Evolutionary conservation across 495 filamentous ascomycete genomes (phyloP), one percentile per base, ranked within the genome.

Genomic region (Hyaloscypha bicolor): DNA sequence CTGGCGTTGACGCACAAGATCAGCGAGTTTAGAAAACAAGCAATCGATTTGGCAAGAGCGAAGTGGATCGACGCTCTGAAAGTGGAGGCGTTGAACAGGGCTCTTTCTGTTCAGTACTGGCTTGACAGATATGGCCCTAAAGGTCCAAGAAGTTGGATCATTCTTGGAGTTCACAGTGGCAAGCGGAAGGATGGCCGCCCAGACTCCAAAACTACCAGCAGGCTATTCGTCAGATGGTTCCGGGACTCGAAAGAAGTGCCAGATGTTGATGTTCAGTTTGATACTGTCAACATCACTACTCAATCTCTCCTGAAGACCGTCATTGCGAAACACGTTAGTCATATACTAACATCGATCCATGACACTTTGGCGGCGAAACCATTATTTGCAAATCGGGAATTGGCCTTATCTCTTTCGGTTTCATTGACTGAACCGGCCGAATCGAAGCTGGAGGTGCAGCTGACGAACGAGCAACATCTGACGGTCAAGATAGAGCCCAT

Each of bases 91-190:
- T 80, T 97, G 51, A 88, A 92, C 68, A 86, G 95, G 48, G 88
- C 88, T 19, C 79, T 98, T 64, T 85, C 93, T 16, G 82, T 99
- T 60, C 93, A 97, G 68, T 99, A 99, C 75, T 99, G 95, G 95
- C 76, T 84, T 21, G 81, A 86, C 48, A 85, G 86, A 63, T 77
- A 77, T 35, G 65, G 69, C n/a, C 74, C 77, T 22, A 79, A 85
- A 32, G 86, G 85, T 12, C 77, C 82, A 4, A 96, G 93, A 79
- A 95, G 87, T 76, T 98, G 95, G 93, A 81, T 98, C 55, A 90
- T 97, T 52, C 82, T 97, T n/a, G 93, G 92, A 2, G 81, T 95
- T 32, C 80, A 85, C 66, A 90, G 91, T 71, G 87, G 88, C 51
- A 86, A 78, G 70, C 77, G 74, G 55, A 72, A 66, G 19, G 76